Conservation (phyloP, 129 eudicot genomes). For the Saussurea involucrata region DNA sequence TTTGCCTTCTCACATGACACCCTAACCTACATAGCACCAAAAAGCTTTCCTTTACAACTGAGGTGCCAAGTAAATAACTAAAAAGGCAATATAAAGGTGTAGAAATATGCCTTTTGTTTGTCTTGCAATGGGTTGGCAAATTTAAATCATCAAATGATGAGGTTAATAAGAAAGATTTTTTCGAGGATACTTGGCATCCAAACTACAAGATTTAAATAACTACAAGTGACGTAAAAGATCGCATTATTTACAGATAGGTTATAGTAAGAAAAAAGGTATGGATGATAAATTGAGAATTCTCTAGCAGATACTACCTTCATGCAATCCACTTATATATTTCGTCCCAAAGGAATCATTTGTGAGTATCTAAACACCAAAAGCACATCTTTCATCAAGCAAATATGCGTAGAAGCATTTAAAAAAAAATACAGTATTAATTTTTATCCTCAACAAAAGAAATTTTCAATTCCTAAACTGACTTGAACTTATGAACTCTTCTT, state of each 20-base stretch:
- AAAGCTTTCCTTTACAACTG: background rate
- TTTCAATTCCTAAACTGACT: too few species aligned
- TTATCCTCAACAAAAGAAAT: too few species aligned
- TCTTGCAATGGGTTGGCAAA: background rate
- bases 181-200: background rate
- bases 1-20: conserved; percentile 64
- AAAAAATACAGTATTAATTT: too few species aligned
- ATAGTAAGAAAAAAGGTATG: background rate
- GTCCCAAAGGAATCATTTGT: too few species aligned
- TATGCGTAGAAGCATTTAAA: too few species aligned
- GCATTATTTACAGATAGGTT: too few species aligned
- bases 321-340: too few species aligned
- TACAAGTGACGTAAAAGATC: background rate
- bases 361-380: too few species aligned
- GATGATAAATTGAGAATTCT: background rate
- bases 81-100: background rate
- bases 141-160: background rate
- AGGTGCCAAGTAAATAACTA: background rate
- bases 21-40: conserved; percentile 39
- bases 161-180: background rate
- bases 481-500: too few species aligned
- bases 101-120: background rate
- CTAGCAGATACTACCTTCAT: too few species aligned
- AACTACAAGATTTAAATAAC: background rate
- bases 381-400: too few species aligned